Evolutionary conservation across 345 rosid species (phyloP).

Genomic region (Brassica napus): Da-Ae NC_063442.1:33574501-33575000

Average conservation of each 20-base stretch:
- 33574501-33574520: not conserved
- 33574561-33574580: not conserved
- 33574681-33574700: not conserved
- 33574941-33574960: constrained; percentile 38
- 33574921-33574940: constrained; percentile 23
- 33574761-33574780: not conserved
- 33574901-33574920: not conserved
- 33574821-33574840: not conserved
- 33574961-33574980: constrained; percentile 9
- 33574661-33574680: not conserved
- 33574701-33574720: not conserved
- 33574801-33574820: not conserved
- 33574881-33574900: not conserved
- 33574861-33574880: not conserved
- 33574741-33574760: not conserved
- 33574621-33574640: not conserved
- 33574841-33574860: not conserved
- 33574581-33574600: not conserved
- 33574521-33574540: not conserved
- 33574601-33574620: not conserved
- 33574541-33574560: not conserved
- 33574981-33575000: not conserved
- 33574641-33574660: not conserved
- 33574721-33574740: not conserved
- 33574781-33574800: not conserved